Evolutionary conservation across 768 basidiomycete genomes (phyloP).

Genomic region (Dictyophora rubrovolvata): DNA sequence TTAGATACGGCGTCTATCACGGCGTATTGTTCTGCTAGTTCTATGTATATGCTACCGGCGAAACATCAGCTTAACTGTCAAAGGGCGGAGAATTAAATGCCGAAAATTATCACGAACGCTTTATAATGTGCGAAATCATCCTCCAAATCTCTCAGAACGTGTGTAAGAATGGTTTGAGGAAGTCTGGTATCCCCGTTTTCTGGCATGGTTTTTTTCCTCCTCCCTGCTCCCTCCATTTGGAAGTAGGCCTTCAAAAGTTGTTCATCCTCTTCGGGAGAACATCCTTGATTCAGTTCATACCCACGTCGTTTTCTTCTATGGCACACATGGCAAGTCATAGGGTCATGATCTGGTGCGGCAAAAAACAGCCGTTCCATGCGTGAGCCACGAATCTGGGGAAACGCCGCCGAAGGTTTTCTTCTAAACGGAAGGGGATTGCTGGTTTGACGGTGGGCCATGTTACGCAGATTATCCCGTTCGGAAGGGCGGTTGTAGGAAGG

Average conservation of each 20-base stretch:
- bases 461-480: background rate
- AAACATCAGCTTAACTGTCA: conserved; percentile 1
- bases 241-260: conserved; percentile 1
- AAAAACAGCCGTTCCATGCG: conserved; percentile 76
- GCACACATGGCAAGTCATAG: conserved; percentile 59
- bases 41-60: conserved; percentile 65
- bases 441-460: conserved; percentile 9
- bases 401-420: conserved; percentile 30
- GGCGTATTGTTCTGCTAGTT: conserved; percentile 90
- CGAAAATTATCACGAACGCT: conserved; percentile 44
- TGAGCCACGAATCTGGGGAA: conserved; percentile 76
- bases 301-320: conserved; percentile 28
- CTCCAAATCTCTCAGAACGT: conserved; percentile 81
- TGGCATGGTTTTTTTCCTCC: conserved; percentile 12
- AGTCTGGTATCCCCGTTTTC: conserved; percentile 32
- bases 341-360: conserved; percentile 66
- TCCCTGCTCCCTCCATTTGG: background rate
- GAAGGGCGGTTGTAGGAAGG: conserved; percentile 1
- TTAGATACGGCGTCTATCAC: conserved; percentile 77
- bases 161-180: conserved; percentile 77
- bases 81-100: conserved; percentile 4
- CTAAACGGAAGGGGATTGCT: conserved; percentile 3
- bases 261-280: conserved; percentile 36
- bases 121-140: conserved; percentile 95
- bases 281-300: conserved; percentile 28